Base-by-base conservation (phyloP, 2,329 filamentous ascomycete species). In the Coleophoma eucalyptorum region DNA sequence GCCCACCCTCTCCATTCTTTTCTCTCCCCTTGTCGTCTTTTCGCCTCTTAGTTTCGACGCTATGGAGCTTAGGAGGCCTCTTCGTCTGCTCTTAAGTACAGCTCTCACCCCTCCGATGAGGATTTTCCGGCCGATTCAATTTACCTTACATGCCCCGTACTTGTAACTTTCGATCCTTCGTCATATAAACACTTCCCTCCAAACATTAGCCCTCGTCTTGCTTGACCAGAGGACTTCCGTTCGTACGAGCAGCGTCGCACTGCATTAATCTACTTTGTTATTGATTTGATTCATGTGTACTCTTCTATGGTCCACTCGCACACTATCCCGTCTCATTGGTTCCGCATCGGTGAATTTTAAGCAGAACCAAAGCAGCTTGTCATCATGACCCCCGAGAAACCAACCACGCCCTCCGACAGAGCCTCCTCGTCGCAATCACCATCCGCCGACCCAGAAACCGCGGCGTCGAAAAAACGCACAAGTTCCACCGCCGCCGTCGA, bases 401-500 rank as follows among this genome's bases (percentile, higher is more conserved):
- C 40, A 26, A 26, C 16, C 15, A 19, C 38, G 11, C 37, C 38
- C 8, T 49, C 45, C 10, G 41, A 48, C 18, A 35, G 34, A 15
- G 44, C 47, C 8, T 33, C 20, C n/a, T 44, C 43, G n/a, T 46
- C 51, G 3, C 48, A 48, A 44, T 53, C 51, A 8, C 48, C 51
- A 4, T 19, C 42, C 31, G 42, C 42, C 7, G 13, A 44, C 45
- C 20, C 18, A 49, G n/a, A 21, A 43, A 15, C n/a, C 48, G 55
- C 20, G 48, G 44, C 32, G 13, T 19, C 53, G 12, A 58, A 60
- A 37, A 63, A 63, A 43, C 56, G 62, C 5, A 49, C 43, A 15
- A 34, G 51, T 12, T 48, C 49, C 5, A 43, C 54, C n/a, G 55
- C 54, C 1, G 50, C 51, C 15, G 31, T 58, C 6, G 57, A 61